A percentile compares a stretch with the other conserved stretches of the same genome.
Evolutionary conservation across 768 basidiomycete genomes (phyloP).

Genomic region (Lactarius tabidus): DNA sequence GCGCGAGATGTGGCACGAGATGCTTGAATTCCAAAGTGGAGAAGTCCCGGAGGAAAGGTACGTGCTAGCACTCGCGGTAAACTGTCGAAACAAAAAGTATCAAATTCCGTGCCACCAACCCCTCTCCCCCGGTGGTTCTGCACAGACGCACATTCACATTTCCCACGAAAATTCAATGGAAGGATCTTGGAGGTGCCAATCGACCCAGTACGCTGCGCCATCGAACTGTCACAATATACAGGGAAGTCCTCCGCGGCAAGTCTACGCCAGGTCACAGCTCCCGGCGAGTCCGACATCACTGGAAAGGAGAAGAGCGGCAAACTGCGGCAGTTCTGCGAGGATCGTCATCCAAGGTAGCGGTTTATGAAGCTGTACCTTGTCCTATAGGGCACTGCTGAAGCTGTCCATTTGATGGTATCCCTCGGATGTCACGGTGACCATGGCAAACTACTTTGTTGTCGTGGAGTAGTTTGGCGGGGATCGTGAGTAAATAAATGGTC

Average conservation of each 20-base stretch:
- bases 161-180: slow-evolving; percentile 6
- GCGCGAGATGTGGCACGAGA: slow-evolving; percentile 18
- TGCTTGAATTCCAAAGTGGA: slow-evolving; percentile 18
- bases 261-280: background rate
- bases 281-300: background rate
- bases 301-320: slow-evolving; percentile 6
- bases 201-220: slow-evolving; percentile 8
- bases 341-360: slow-evolving; percentile 13
- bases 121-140: slow-evolving; percentile 1
- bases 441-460: background rate
- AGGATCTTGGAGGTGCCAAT: slow-evolving; percentile 7
- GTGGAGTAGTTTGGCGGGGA: background rate
- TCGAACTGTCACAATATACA: slow-evolving; percentile 7
- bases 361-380: slow-evolving; percentile 2
- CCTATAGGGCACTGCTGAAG: background rate
- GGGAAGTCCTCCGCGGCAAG: background rate
- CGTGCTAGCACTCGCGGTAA: background rate
- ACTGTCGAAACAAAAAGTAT: slow-evolving; percentile 1
- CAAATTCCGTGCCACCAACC: background rate
- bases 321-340: slow-evolving; percentile 5
- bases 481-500: background rate
- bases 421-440: background rate
- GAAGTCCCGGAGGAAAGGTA: slow-evolving; percentile 2
- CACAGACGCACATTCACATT: background rate
- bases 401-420: slow-evolving; percentile 4